Percentiles rank a stretch among this genome's conserved stretches.
These are phyloP conservation scores for Paramecium caudatum DNA, from an alignment of 73 alveolate species.

Conservation along the genomic window DNA sequence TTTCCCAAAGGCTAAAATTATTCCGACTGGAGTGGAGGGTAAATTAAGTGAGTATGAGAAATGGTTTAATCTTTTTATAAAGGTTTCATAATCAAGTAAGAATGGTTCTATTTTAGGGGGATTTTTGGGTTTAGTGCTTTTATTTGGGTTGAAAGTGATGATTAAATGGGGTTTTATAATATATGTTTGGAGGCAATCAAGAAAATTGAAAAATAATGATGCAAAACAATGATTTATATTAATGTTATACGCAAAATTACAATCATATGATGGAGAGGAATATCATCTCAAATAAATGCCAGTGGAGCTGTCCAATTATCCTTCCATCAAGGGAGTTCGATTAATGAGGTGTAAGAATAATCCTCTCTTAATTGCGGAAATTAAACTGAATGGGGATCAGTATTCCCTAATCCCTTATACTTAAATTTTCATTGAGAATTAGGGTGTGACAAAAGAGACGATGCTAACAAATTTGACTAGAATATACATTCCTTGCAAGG, in stretches of 20 bases:
- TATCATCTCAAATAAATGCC: slow-evolving; percentile 19
- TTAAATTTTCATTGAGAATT: not conserved
- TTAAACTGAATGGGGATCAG: not conserved
- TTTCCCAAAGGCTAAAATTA: slow-evolving; percentile 20
- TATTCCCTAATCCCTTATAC: slow-evolving; percentile 7
- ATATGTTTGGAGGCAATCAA: slow-evolving; percentile 1
- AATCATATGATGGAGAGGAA: slow-evolving; percentile 50
- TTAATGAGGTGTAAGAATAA: slow-evolving; percentile 2
- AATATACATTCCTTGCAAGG: slow-evolving; percentile 64
- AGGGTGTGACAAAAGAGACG: not conserved
- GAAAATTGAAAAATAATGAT: no score
- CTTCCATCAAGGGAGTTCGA: not conserved
- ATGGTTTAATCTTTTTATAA: slow-evolving; percentile 28
- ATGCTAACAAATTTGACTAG: slow-evolving; percentile 16
- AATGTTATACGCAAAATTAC: slow-evolving; percentile 42
- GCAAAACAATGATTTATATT: no score
- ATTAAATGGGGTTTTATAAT: slow-evolving; percentile 51
- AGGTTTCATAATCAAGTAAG: slow-evolving; percentile 8
- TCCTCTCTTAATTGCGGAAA: slow-evolving; percentile 18
- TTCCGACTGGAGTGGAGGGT: not conserved
- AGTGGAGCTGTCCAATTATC: not conserved
- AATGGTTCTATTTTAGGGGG: slow-evolving; percentile 16
- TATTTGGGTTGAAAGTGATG: slow-evolving; percentile 25
- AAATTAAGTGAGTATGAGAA: not conserved
- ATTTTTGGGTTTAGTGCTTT: slow-evolving; percentile 25